Evolutionary conservation across 441 rosid genomes (phyloP), one percentile per base, ranked within the genome.

Genomic region (Raphanus hybrid): DNA sequence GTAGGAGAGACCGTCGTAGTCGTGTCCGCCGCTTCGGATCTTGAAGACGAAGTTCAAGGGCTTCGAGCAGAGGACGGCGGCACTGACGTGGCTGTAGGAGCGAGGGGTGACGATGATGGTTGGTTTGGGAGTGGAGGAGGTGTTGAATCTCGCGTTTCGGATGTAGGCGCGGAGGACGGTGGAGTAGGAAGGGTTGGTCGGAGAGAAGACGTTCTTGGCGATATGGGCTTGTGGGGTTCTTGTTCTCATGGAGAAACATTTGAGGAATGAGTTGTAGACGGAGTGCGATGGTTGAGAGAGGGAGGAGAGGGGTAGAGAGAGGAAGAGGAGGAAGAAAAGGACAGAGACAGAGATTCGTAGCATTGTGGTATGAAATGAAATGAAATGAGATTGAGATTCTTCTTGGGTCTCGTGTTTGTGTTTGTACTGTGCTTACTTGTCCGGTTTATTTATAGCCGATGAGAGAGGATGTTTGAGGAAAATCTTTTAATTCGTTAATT

Each of bases 1-100:
- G 34, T 29, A 29, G 5, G 34, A 29, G 5, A 29, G 34, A 29
- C 34, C 34, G 5, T 29, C 34, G 34, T 80, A 88, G 52, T 91
- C 97, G 18, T 90, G 97, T 3, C 91, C 97, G 0, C 92, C 94
- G 32, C 97, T 90, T 3, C 93, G 82, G 71, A 86, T 86, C 60
- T 86, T 85, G 32, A 91, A 75, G 6, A 67, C 78, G 23, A 75
- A 81, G 6, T 87, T 87, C 2, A 80, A 43, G 10, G 67, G 55
- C 65, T 82, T 86, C 37, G 88, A 48, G 84, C 93, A 90, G 8
- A 70, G 41, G 0, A 88, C 81, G 1, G 91, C 79, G 3, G 90
- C 85, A 50, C 83, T 87, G 68, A 90, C 84, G 60, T 91, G 88
- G 69, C 82, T 73, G 6, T 80, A 85, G n/a, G 85, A 64, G 8